Evolutionary conservation across 192 early-diverging fungal genomes (phyloP).

Genomic region (Backusella parvicylindrica): DNA sequence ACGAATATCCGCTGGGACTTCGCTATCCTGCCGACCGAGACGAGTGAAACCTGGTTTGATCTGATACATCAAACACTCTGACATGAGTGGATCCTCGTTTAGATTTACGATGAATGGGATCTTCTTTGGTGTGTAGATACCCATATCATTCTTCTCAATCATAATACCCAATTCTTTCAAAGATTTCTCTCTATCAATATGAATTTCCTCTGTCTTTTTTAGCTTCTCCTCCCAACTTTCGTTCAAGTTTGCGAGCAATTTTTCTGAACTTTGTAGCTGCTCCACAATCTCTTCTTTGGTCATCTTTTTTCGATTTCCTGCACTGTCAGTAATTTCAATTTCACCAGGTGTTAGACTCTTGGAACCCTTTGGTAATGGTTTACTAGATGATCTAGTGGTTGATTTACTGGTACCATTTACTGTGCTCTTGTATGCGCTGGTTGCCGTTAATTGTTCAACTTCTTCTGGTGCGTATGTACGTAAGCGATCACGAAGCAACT

Average conservation of each 20-base stretch:
- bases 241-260: slow-evolving; percentile 69
- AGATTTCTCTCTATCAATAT: slow-evolving; percentile 53
- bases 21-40: slow-evolving; percentile 45
- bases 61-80: slow-evolving; percentile 75
- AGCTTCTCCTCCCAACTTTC: slow-evolving; percentile 76
- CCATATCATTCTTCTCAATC: slow-evolving; percentile 53
- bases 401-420: not conserved
- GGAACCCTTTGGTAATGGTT: not conserved
- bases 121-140: slow-evolving; percentile 61
- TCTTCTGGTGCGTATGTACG: slow-evolving; percentile 31
- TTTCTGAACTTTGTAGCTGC: slow-evolving; percentile 68
- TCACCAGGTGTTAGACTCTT: slow-evolving; percentile 12
- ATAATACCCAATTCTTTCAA: slow-evolving; percentile 65
- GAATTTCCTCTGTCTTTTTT: slow-evolving; percentile 56
- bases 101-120: slow-evolving; percentile 74
- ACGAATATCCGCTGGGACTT: slow-evolving; percentile 40
- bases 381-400: not conserved
- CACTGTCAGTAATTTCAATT: slow-evolving; percentile 23
- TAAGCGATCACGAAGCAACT: slow-evolving; percentile 47
- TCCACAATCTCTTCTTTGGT: slow-evolving; percentile 52
- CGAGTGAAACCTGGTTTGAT: slow-evolving; percentile 59
- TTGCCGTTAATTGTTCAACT: slow-evolving; percentile 29
- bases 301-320: slow-evolving; percentile 30
- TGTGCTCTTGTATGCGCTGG: slow-evolving; percentile 15
- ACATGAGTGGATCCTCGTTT: slow-evolving; percentile 74